Base-by-base conservation (phyloP, 1,284 basidiomycete genomes). In the Sanghuangporus sanghuang region DNA sequence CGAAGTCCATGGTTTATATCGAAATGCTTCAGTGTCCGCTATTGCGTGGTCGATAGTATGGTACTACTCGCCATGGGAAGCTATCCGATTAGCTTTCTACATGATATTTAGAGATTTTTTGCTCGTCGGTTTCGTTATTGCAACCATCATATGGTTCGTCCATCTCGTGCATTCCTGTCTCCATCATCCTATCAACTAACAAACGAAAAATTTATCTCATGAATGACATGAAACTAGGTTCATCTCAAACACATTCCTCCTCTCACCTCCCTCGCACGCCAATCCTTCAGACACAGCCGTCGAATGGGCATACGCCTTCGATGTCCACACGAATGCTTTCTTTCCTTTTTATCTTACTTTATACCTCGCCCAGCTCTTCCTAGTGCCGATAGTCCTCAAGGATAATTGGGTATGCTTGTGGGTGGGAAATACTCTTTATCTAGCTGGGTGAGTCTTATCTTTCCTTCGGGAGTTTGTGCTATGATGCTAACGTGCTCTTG, bases 271-370 rank as follows among this genome's bases (percentile, higher is more conserved):
- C 12, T 85, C 90, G 54, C 88, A 90, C 73, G 85, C 86, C 16
- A 84, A 86, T 2, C 83, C 85, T 0, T 81, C 84, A 6, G 91
- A 93, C 69, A 86, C 90, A 23, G 75, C 78, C 14, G 90, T 95
- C 52, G 93, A 95, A 79, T 95, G 91, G 89, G 90, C 89, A 16
- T 97, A 96, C 75, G 92, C 92, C 14, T 96, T 98, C 71, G 95
- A 97, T 74, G 92, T 97, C 16, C 94, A 96, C 72, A 95, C 91
- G 67, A 97, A 97, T 71, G 87, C 93, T 4, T 97, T 97, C 81
- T 96, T 96, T 76, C 95, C 95, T 3, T 79, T 94, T 61, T 96
- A 92, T 76, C 82, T 96, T 64, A 90, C 92, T 16, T 82, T 96
- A 59, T 95, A 96, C 73, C 79, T 94, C 60, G 89, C 88, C 0